phyloP scores from a whole-genome alignment of 106 monocot genomes.

The Acorus calamus region DNA sequence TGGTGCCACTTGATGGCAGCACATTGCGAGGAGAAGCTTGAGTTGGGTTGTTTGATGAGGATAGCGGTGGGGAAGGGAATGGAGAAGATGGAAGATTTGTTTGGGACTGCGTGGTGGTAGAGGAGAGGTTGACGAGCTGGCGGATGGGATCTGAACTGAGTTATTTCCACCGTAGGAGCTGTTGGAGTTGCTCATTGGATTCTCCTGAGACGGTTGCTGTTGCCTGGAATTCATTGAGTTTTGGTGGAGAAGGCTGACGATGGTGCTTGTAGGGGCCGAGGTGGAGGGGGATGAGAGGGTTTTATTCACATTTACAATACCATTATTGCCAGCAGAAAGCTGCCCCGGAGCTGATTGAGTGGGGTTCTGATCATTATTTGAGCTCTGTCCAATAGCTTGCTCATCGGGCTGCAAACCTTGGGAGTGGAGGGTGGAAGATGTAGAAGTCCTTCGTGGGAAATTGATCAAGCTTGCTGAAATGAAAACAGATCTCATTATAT shows the following conservation, averaged over 20 bases:
- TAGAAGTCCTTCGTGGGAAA: constrained; percentile 52
- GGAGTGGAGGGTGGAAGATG: constrained; percentile 22
- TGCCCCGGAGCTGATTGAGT: constrained; percentile 23
- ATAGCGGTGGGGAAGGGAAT: constrained; percentile 38
- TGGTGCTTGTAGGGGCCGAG: constrained; percentile 18
- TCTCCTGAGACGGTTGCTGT: constrained; percentile 12
- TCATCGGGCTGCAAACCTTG: constrained; percentile 37
- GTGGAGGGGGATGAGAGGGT: constrained; percentile 18
- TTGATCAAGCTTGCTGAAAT: constrained; percentile 62
- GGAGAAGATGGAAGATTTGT: constrained; percentile 35
- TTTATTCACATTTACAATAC: constrained; percentile 23
- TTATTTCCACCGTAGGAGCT: constrained; percentile 28
- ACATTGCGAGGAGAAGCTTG: constrained; percentile 12
- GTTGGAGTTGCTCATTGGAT: constrained; percentile 15
- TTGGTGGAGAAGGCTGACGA: constrained; percentile 26
- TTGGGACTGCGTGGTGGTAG: constrained; percentile 21
- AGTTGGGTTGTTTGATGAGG: constrained; percentile 28
- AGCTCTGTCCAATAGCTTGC: constrained; percentile 31
- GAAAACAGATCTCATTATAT: not conserved
- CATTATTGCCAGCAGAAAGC: constrained; percentile 31
- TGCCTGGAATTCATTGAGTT: constrained; percentile 46
- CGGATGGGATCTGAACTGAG: constrained; percentile 34
- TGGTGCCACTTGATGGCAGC: not conserved
- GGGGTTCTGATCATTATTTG: constrained; percentile 35
- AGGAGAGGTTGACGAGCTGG: constrained; percentile 37